Base-by-base conservation (phyloP, 1,284 basidiomycete species). In the Pholiota adiposa region DNA sequence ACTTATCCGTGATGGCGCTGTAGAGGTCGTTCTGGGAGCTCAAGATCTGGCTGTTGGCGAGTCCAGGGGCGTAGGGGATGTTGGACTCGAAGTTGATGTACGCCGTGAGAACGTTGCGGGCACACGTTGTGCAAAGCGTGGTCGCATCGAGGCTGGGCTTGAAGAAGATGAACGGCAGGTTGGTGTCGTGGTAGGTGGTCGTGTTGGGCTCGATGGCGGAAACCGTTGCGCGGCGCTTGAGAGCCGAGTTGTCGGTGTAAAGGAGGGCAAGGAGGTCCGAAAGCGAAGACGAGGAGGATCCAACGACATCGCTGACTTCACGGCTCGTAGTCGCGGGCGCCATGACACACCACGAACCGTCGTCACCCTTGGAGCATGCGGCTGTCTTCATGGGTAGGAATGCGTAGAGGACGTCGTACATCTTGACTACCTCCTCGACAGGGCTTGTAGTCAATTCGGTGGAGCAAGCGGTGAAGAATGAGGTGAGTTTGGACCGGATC, bases 81-180 rank as follows among this genome's bases (percentile, higher is more conserved):
- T 75, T 72, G 49, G 85, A 83, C 77, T 95, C 90, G 75, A 85
- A 96, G 62, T 77, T 75, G 74, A 93, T 87, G 82, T 92, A 97
- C 7, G 86, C 65, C 5, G 85, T 83, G 65, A 97, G 71, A 72
- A 94, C 77, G 65, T 83, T 83, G 70, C 89, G 86, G 16, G 92
- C 88, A 86, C 95, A 97, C 4, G 88, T 69, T 2, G 83, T 88
- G 86, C 95, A 97, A 57, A 96, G 87, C 38, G 76, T 59, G 41
- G 73, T 69, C 33, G 79, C 74, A 51, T 80, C 38, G 72, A 85
- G 78, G 64, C 70, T 65, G 46, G 88, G 77, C 56, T 80, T 73
- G 69, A 92, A 83, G 87, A 91, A 88, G 66, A 97, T 78, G 90
- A 94, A 96, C 41, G 86, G 79, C 54, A 96, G 75, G 79, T 91